Evolutionary conservation across 495 filamentous ascomycete species (phyloP), one percentile per base, ranked within the genome.

Genomic region (Penicillium subrubescens): DNA sequence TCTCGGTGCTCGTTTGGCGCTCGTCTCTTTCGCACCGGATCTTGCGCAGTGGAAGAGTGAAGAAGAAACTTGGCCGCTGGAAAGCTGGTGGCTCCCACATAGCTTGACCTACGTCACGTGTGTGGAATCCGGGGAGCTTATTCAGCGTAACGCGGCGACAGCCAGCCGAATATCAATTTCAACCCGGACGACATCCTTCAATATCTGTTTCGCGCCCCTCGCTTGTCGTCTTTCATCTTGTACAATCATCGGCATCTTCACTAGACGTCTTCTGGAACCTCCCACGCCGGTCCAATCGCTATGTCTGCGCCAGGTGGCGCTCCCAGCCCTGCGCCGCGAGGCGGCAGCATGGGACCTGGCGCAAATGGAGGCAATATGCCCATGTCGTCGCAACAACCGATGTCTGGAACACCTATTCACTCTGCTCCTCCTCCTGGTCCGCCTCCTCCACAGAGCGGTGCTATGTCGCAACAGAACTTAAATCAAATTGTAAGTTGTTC

Each of bases 401-500:
- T 82, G 64, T 62, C 72, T 58, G 73, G 67, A 5, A 74, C 73
- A n/a, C 75, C 81, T 33, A 73, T 77, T 31, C 73, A 78, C 37
- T 71, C 66, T 23, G 66, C 76, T 33, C 73, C 77, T 31, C 72
- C 77, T n/a, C 71, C 75, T 35, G 79, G 79, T 8, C 76, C 77
- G 15, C 76, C 65, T n/a, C 77, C 70, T 44, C 79, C 77, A 51
- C 82, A 65, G 51, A 75, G 69, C 65, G 84, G 76, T 63, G 84
- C 68, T 67, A 86, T 81, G 83, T 91, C 91, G 4, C 90, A 92
- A 46, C 93, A 96, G 67, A 96, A 97, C 71, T 75, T 99, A 8
- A 99, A 99, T 65, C 92, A 96, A 67, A 99, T 99, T 73, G 94
- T 97, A 84, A 83, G 91, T 83, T 57, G 11, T 21, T 2, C n/a